phyloP scores from a whole-genome alignment of 192 early-diverging fungal species.

The Jimgerdemannia flammicorona region DNA sequence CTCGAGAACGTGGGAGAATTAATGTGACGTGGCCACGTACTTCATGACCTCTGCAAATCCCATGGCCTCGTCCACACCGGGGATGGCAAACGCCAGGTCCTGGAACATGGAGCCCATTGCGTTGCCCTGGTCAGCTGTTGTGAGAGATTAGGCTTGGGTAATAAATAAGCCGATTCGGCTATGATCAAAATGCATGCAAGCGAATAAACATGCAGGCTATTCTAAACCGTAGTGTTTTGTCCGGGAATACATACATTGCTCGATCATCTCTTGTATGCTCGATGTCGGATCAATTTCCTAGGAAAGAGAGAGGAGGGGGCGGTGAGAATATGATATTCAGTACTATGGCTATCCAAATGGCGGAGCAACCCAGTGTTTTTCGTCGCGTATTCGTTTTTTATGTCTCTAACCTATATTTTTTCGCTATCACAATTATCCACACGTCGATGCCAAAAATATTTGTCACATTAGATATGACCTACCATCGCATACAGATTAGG shows the following conservation, averaged over 20 bases:
- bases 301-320: not conserved
- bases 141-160: constrained; percentile 5
- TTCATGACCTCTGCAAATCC: constrained; percentile 99
- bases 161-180: constrained; percentile 2
- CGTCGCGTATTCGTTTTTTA: too few species aligned
- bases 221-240: constrained; percentile 2
- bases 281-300: constrained; percentile 99
- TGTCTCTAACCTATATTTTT: too few species aligned
- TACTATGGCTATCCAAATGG: not conserved
- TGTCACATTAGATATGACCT: not conserved
- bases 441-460: too few species aligned
- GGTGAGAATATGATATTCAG: not conserved
- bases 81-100: constrained; percentile 98
- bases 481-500: constrained; percentile 96
- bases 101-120: constrained; percentile 88
- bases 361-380: too few species aligned
- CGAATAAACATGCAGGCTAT: not conserved
- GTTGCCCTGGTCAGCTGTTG: constrained; percentile 62
- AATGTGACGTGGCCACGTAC: constrained; percentile 31
- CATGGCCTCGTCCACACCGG: constrained; percentile 99
- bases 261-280: constrained; percentile 98
- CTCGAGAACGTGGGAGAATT: too few species aligned
- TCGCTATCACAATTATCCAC: not conserved
- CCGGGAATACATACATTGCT: constrained; percentile 57
- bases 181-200: constrained; percentile 2